Percentiles rank a stretch among this genome's conserved stretches.
Evolutionary conservation across 345 rosid genomes (phyloP).

Genomic region (Nephelium lappaceum): DNA sequence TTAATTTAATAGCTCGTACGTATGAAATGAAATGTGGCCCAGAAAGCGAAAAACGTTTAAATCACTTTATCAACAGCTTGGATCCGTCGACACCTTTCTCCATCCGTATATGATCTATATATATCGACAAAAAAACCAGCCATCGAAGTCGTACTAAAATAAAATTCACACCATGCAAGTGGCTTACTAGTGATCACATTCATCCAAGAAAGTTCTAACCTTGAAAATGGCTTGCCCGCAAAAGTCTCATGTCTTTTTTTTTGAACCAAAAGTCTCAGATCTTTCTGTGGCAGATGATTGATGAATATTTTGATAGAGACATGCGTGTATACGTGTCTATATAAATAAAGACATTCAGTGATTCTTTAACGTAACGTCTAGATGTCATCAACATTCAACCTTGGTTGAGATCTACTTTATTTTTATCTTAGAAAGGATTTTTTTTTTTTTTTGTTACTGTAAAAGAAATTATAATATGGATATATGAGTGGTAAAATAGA

Average conservation of each 20-base stretch:
- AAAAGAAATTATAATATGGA: too few relatives aligned
- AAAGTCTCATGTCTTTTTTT: neutral
- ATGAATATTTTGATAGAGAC: neutral
- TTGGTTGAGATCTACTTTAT: too few relatives aligned
- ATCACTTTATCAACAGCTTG: neutral
- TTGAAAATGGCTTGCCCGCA: slow-evolving; percentile 5
- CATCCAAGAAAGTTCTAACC: neutral
- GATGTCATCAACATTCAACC: too few relatives aligned
- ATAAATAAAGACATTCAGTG: too few relatives aligned
- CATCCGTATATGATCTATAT: too few relatives aligned
- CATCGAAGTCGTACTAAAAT: neutral
- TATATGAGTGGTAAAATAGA: too few relatives aligned
- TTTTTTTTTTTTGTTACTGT: too few relatives aligned
- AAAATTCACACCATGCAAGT: neutral
- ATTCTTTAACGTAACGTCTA: too few relatives aligned
- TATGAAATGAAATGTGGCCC: neutral
- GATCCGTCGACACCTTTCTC: neutral
- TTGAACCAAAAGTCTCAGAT: neutral
- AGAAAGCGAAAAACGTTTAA: neutral
- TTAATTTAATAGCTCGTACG: too few relatives aligned
- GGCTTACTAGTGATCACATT: neutral
- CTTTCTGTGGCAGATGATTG: neutral
- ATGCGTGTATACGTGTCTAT: too few relatives aligned
- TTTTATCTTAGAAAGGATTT: too few relatives aligned
- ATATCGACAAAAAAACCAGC: neutral